Evolutionary conservation across 805 yeast species (phyloP).

Genomic region (Cyberlindnera misumaiensis): DNA sequence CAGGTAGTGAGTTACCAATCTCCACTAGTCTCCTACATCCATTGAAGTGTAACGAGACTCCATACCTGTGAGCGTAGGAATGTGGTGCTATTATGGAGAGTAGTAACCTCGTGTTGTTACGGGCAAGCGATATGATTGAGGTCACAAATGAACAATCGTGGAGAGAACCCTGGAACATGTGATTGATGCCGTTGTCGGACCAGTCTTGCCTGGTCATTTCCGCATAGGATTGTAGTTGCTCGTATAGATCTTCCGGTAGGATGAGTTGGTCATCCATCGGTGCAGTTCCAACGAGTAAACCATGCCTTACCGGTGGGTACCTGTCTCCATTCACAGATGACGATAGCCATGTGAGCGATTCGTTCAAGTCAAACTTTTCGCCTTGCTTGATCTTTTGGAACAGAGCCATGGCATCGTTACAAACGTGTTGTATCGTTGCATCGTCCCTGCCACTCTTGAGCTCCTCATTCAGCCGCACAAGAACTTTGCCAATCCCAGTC

Average conservation of each 20-base stretch:
- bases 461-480: no score
- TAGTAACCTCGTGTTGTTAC: conserved; percentile 12
- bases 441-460: not conserved
- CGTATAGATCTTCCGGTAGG: conserved; percentile 12
- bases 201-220: conserved; percentile 9
- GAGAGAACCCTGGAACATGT: conserved; percentile 42
- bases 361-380: conserved; percentile 4
- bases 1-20: conserved; percentile 43
- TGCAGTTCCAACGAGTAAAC: not conserved
- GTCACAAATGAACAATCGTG: conserved; percentile 76
- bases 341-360: conserved; percentile 12
- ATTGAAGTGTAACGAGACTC: conserved; percentile 41
- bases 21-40: conserved; percentile 44
- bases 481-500: not conserved
- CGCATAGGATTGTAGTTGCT: conserved; percentile 5
- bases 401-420: conserved; percentile 4
- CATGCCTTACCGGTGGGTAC: conserved; percentile 10
- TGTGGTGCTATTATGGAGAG: conserved; percentile 12
- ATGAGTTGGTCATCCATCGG: conserved; percentile 1
- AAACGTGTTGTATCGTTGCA: not conserved
- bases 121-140: conserved; percentile 46
- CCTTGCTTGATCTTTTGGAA: conserved; percentile 4
- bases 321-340: conserved; percentile 10
- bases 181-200: conserved; percentile 17
- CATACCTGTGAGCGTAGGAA: conserved; percentile 25